Base-by-base conservation (phyloP, 192 early-diverging fungal species). In the Borealophlyctis nickersoniae region DNA sequence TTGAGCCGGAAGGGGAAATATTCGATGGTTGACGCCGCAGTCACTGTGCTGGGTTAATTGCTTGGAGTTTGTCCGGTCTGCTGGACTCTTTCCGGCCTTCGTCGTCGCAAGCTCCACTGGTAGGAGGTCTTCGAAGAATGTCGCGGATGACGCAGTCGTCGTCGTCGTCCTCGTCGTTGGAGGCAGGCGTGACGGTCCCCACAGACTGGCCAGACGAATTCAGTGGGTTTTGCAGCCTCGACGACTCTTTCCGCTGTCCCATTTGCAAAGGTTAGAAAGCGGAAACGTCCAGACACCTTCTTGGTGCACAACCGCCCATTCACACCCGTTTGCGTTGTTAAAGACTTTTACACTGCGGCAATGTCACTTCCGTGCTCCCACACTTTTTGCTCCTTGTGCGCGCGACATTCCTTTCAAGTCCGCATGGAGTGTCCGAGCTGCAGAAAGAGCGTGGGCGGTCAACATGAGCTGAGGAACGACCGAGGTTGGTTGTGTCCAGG, bases 181-280 rank as follows among this genome's bases (percentile, higher is more conserved):
- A 65, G 36, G 51, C 36, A 26, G 74, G 52, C 39, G 65, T 91
- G 23, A 83, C 88, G n/a, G 86, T 88, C 67, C 88, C 90, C 0
- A 76, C 76, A 29, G 90, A 92, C 70, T 92, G 85, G 75, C 79
- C 83, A 2, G 9, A 27, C 19, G 53, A 56, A 19, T 65, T 72
- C 36, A 53, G 45, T 5, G 71, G 75, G 7, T 66, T 90, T 19
- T 69, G 81, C 35, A 72, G 79, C 31, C 70, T 90, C 3, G 90
- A 92, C 64, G 78, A 86, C 23, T 76, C 84, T 23, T 70, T 90
- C 27, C 79, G 90, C 9, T 92, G 90, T 60, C 81, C 87, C 0
- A 86, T 92, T 27, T 92, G 90, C 68, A 90, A 90, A 66, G 90
- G 3, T n/a, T n/a, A n/a, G n/a, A n/a, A n/a, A n/a, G n/a, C n/a